phyloP scores from a whole-genome alignment of 176 grass and related monocot species.

The Juncus effusus region DNA sequence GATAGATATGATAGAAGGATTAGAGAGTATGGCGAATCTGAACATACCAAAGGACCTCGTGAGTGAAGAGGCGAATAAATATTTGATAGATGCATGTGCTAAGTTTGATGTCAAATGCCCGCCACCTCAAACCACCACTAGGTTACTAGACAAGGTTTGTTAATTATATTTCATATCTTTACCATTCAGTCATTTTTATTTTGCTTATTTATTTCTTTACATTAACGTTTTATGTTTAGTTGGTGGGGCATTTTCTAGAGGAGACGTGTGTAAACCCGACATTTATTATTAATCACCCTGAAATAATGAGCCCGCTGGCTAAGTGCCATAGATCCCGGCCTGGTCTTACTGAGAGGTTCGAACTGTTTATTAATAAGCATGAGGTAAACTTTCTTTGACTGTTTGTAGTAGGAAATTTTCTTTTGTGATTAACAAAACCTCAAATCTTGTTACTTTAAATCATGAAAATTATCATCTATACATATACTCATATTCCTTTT shows the following conservation, averaged over 20 bases:
- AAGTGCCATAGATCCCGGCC: slow-evolving; percentile 29
- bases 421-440: no score
- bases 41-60: slow-evolving; percentile 77
- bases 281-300: no score
- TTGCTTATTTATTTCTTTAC: not conserved
- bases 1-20: slow-evolving; percentile 89
- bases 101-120: slow-evolving; percentile 94
- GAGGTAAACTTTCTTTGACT: slow-evolving; percentile 50
- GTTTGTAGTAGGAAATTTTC: slow-evolving; percentile 12
- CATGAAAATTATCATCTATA: no score
- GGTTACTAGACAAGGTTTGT: slow-evolving; percentile 93
- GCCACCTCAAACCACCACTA: slow-evolving; percentile 80
- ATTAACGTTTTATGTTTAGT: slow-evolving; percentile 30
- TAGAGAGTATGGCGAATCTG: slow-evolving; percentile 67
- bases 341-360: slow-evolving; percentile 84
- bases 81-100: slow-evolving; percentile 66
- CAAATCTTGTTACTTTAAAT: no score
- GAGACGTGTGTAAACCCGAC: slow-evolving; percentile 32
- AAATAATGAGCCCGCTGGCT: no score
- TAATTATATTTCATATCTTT: slow-evolving; percentile 16
- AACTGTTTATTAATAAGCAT: slow-evolving; percentile 92
- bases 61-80: slow-evolving; percentile 70
- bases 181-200: not conserved
- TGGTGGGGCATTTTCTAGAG: slow-evolving; percentile 96
- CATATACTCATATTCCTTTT: no score